These are phyloP conservation scores for Globisporangium paddicum DNA, from an alignment of 352 stramenopile genomes.

Conservation along the genomic window DNA sequence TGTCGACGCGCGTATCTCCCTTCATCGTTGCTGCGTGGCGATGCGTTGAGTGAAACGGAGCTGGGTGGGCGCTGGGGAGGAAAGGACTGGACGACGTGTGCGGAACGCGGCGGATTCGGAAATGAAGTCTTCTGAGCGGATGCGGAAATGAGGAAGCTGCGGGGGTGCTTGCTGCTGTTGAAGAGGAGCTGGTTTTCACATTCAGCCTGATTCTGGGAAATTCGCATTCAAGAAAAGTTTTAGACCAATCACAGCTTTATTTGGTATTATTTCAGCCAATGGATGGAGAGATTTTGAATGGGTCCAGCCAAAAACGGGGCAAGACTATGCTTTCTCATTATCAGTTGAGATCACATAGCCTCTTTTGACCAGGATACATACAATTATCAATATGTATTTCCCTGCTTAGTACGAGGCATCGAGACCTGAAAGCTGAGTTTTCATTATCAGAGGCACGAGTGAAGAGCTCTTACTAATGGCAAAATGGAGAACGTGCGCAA, in stretches of 20 bases:
- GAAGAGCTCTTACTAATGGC: too few relatives aligned
- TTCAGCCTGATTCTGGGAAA: constrained; percentile 16
- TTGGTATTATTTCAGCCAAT: constrained; percentile 4
- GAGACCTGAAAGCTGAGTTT: neutral
- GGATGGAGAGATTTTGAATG: neutral
- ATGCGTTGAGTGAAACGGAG: too few relatives aligned
- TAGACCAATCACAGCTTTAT: constrained; percentile 12
- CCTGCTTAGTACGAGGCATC: neutral
- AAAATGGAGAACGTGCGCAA: neutral
- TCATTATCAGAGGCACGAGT: neutral
- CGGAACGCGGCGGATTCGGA: constrained; percentile 12
- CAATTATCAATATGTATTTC: neutral
- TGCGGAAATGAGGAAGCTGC: constrained; percentile 4
- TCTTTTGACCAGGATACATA: too few relatives aligned
- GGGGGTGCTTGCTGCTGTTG: constrained; percentile 1
- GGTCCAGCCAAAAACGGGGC: constrained; percentile 1
- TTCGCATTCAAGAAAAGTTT: constrained; percentile 17
- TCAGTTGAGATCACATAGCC: neutral
- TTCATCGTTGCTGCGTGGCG: constrained; percentile 29
- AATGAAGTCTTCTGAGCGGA: constrained; percentile 16
- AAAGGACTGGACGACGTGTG: constrained; percentile 10
- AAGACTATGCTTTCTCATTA: too few relatives aligned
- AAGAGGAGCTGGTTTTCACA: constrained; percentile 7
- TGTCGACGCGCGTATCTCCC: constrained; percentile 58
- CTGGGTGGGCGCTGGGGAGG: neutral